Evolutionary conservation across 257 asterid species (phyloP).

Genomic region (Capsicum rhomboideum): DNA sequence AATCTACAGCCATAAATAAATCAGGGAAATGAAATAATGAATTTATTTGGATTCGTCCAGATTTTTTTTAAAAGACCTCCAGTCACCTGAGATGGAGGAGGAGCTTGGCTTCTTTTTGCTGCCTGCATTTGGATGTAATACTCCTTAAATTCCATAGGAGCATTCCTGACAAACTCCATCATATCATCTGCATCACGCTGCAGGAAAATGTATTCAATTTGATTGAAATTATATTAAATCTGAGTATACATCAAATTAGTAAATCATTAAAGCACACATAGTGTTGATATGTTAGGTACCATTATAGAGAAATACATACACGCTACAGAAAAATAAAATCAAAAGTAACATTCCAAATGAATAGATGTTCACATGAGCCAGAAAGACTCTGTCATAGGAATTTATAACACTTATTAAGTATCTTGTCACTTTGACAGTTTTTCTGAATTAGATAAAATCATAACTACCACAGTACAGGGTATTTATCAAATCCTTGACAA

Average conservation of each 20-base stretch:
- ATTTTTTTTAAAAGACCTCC: not conserved
- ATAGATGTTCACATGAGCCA: not conserved
- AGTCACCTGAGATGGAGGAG: constrained; percentile 80
- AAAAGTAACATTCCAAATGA: not conserved
- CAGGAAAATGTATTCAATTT: not conserved
- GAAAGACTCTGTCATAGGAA: too few relatives aligned
- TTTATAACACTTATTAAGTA: not conserved
- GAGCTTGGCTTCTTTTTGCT: constrained; percentile 96
- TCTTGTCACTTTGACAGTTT: not conserved
- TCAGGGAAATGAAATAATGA: not conserved
- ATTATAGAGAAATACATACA: not conserved
- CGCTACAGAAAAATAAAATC: not conserved
- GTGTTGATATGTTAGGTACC: not conserved
- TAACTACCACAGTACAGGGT: not conserved
- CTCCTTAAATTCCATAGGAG: constrained; percentile 83
- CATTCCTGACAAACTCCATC: constrained; percentile 59
- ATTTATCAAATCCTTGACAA: not conserved
- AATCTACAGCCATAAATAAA: not conserved
- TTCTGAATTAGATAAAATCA: not conserved
- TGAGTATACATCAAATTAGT: not conserved
- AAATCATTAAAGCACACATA: not conserved
- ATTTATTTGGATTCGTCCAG: not conserved
- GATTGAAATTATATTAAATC: not conserved
- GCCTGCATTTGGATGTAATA: constrained; percentile 97
- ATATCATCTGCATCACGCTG: constrained; percentile 96